phyloP scores from a whole-genome alignment of 441 rosid species.

The Brassica balearica region DNA sequence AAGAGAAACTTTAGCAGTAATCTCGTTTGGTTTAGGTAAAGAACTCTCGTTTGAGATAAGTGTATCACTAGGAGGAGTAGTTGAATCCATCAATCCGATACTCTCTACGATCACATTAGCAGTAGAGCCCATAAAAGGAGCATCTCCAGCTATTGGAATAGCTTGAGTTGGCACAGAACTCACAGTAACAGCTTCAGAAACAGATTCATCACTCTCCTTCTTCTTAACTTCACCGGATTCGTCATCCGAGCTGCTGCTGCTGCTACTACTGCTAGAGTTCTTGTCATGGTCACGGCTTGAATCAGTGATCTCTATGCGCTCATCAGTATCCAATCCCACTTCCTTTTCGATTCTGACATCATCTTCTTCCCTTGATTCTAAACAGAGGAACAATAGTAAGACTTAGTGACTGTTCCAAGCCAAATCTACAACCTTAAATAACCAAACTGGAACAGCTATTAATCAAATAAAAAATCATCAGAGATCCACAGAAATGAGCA shows the following conservation, averaged over 20 bases:
- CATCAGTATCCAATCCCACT: conserved; percentile 38
- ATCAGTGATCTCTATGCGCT: conserved; percentile 44
- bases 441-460: neutral
- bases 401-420: conserved; percentile 26
- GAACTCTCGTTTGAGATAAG: conserved; percentile 10
- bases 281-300: conserved; percentile 47
- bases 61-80: conserved; percentile 20
- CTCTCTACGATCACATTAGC: conserved; percentile 45
- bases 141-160: conserved; percentile 45
- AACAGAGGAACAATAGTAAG: neutral
- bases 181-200: conserved; percentile 37
- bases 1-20: conserved; percentile 34
- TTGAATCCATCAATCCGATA: conserved; percentile 34
- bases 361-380: conserved; percentile 64
- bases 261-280: conserved; percentile 49
- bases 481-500: neutral
- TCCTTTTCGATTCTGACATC: conserved; percentile 48
- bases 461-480: conserved; percentile 24
- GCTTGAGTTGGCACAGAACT: conserved; percentile 47
- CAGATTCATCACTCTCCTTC: conserved; percentile 30
- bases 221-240: conserved; percentile 50
- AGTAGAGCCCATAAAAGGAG: conserved; percentile 39
- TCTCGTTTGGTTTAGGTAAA: conserved; percentile 40
- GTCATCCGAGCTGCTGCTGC: conserved; percentile 55
- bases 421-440: conserved; percentile 10